These are phyloP conservation scores for Macadamia tetraphylla DNA, from an alignment of 164 flowering plant species.

Conservation along the genomic window DNA sequence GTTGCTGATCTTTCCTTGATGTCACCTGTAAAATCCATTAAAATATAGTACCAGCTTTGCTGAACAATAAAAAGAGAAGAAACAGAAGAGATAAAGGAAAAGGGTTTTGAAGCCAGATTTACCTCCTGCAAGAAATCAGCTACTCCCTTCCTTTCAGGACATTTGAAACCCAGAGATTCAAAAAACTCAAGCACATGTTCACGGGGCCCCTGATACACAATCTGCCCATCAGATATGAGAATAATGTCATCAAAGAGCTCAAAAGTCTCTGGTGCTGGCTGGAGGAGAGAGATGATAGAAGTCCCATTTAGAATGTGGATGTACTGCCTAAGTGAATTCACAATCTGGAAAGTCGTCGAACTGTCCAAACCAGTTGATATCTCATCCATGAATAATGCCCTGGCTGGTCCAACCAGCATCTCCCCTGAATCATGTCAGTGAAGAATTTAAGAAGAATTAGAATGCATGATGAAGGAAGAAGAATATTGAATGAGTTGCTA, in stretches of 20 bases:
- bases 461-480: background rate
- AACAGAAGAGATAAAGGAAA: background rate
- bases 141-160: slow-evolving; percentile 14
- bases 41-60: background rate
- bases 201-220: slow-evolving; percentile 52
- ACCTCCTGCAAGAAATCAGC: slow-evolving; percentile 29
- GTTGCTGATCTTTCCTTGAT: slow-evolving; percentile 73
- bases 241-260: slow-evolving; percentile 23
- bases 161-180: slow-evolving; percentile 14
- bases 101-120: background rate
- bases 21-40: slow-evolving; percentile 38
- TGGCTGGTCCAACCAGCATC: slow-evolving; percentile 81
- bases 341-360: slow-evolving; percentile 72
- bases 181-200: slow-evolving; percentile 22
- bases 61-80: background rate
- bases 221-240: slow-evolving; percentile 17
- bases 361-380: slow-evolving; percentile 87
- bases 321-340: slow-evolving; percentile 50
- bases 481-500: background rate
- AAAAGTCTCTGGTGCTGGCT: slow-evolving; percentile 59
- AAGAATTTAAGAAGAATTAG: background rate
- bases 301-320: slow-evolving; percentile 59
- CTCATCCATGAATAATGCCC: slow-evolving; percentile 79
- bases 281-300: slow-evolving; percentile 48
- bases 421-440: slow-evolving; percentile 37